A percentile compares a stretch with the other conserved stretches of the same genome.
These are phyloP conservation scores for Plasmodium gonderi DNA, from an alignment of 169 alveolate species.

Conservation along the genomic window DNA sequence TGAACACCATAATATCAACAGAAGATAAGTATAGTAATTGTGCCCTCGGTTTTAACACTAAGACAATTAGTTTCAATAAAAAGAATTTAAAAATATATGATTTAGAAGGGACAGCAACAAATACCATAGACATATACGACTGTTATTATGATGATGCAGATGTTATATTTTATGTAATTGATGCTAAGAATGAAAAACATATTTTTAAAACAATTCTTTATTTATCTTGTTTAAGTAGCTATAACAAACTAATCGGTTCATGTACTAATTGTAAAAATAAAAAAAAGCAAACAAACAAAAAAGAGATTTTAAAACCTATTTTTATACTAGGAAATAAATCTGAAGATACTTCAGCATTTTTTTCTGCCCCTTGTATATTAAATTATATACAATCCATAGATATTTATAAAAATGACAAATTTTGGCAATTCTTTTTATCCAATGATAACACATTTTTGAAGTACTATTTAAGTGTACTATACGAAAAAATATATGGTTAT, in stretches of 20 bases:
- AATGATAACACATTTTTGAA: slow-evolving; percentile 29
- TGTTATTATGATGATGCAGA: slow-evolving; percentile 70
- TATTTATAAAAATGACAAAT: slow-evolving; percentile 42
- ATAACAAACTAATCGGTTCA: background rate
- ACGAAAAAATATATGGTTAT: background rate
- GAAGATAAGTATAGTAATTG: slow-evolving; percentile 8
- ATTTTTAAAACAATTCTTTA: slow-evolving; percentile 55
- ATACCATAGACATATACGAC: slow-evolving; percentile 58
- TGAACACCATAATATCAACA: slow-evolving; percentile 8
- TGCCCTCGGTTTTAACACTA: slow-evolving; percentile 72
- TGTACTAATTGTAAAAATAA: background rate
- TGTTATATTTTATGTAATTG: slow-evolving; percentile 68
- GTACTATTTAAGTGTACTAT: slow-evolving; percentile 4
- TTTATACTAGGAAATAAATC: slow-evolving; percentile 60
- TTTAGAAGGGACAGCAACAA: slow-evolving; percentile 48
- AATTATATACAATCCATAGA: slow-evolving; percentile 57
- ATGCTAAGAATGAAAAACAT: slow-evolving; percentile 52
- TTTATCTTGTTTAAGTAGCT: slow-evolving; percentile 12
- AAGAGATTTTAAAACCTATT: slow-evolving; percentile 45
- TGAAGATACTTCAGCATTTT: slow-evolving; percentile 37
- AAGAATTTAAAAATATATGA: slow-evolving; percentile 54
- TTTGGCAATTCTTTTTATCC: slow-evolving; percentile 44
- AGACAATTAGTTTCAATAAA: slow-evolving; percentile 40
- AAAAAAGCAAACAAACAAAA: background rate
- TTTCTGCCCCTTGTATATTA: slow-evolving; percentile 68